Evolutionary conservation across 139 green algal genomes (phyloP), one percentile per base, ranked within the genome.

Genomic region (Pleodorina starrii): DNA sequence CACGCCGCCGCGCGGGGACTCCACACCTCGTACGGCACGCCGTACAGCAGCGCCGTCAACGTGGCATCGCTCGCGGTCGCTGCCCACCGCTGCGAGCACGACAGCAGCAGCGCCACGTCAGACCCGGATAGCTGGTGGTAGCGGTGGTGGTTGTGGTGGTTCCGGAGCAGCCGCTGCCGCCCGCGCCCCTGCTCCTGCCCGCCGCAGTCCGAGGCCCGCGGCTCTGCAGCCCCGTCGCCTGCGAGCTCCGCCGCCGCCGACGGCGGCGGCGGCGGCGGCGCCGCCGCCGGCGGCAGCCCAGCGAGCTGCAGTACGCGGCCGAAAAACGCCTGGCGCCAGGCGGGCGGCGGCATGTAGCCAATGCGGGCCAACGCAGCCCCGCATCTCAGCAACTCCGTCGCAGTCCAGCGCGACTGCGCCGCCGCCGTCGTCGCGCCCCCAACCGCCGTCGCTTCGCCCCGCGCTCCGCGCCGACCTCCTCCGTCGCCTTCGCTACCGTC

Each of bases 61-160:
- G 81, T 87, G 2, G 81, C 27, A 40, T 77, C 63, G 60, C 81
- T 87, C 4, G 81, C 23, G 0, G 42, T 60, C 6, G 81, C 81
- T 1, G 25, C 63, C 81, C 81, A 87, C 12, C 40, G 23, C 16
- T 74, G 60, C 5, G 81, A 78, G 43, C 60, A 77, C 16, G 42
- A 25, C 43, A 87, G 81, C 81, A 87, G 81, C 63, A 66, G n/a
- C 29, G 43, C 60, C 42, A 77, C 81, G 17, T 87, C 81, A 7
- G 5, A 29, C 5, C 7, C 79, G 4, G 38, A 44, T 23, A 86
- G 79, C 17, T 19, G 25, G 51, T 84, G 76, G 2, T 14, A 1
- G 12, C 10, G 46, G 25, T 17, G 32, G 36, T 0, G 32, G 36
- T n/a, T n/a, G n/a, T n/a, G 32, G 19, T 10, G 42, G 32, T 35